phyloP scores from a whole-genome alignment of 164 flowering plant species.

The Magnolia changhungtana region DNA sequence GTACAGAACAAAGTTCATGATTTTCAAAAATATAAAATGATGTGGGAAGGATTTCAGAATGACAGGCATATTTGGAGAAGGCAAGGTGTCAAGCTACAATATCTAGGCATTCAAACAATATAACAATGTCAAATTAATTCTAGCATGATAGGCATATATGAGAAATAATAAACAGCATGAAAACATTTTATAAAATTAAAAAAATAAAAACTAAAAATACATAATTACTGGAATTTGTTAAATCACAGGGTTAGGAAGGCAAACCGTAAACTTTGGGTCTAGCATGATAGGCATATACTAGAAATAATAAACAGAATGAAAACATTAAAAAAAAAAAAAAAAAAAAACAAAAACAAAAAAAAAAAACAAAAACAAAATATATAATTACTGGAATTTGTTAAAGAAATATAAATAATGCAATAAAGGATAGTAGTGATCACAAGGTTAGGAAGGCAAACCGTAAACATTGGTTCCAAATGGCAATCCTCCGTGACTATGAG shows the following conservation, averaged over 20 bases:
- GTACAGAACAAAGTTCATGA: no score
- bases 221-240: not conserved
- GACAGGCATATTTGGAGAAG: not conserved
- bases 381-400: not conserved
- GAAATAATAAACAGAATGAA: not conserved
- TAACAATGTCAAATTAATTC: no score
- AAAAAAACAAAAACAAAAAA: no score
- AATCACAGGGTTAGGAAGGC: constrained; percentile 8
- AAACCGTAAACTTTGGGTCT: constrained; percentile 47
- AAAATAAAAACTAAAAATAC: not conserved
- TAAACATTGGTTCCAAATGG: constrained; percentile 43
- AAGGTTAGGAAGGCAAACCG: constrained; percentile 35
- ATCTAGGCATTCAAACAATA: no score
- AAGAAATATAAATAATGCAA: not conserved
- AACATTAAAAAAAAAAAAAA: not conserved
- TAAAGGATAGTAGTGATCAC: not conserved
- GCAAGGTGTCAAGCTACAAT: not conserved
- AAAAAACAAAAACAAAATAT: not conserved
- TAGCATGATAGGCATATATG: constrained; percentile 1
- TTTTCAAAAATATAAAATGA: not conserved
- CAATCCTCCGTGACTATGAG: constrained; percentile 47
- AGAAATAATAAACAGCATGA: not conserved
- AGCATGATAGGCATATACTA: constrained; percentile 3
- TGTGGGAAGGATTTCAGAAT: not conserved
- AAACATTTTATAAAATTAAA: not conserved